Evolutionary conservation across 768 basidiomycete genomes (phyloP), one percentile per base, ranked within the genome.

Genomic region (Calocybe cyanea): DNA sequence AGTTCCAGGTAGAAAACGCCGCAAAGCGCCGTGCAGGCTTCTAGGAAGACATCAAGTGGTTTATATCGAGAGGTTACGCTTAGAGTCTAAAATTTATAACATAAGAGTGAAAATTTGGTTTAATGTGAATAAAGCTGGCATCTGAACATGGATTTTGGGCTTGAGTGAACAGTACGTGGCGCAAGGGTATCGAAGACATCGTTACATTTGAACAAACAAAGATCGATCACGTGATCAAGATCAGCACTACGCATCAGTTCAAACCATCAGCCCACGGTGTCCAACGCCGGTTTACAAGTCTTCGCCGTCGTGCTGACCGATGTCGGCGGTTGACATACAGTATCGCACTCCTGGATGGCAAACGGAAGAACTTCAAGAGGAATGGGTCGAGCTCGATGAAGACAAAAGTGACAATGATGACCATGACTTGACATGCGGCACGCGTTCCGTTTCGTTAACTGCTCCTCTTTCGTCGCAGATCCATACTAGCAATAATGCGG

Each of bases 341-440:
- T 47, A 56, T 10, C 28, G 46, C 34, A 45, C 44, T 15, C 89
- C 89, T 17, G 88, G 77, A 39, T 92, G 89, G 89, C 84, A 88
- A 62, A 91, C 90, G 1, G 87, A 89, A 43, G 92, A 94, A 60
- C 78, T 96, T 6, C 84, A 81, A 48, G 92, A 94, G 55, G 92
- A 94, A 70, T 96, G 92, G 92, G 72, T 88, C 48, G 89, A 92
- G 33, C 67, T 75, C 33, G 73, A 75, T 15, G 70, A 72, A 18
- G 68, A 67, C 2, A 66, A 69, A 39, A 64, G 65, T 37, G 59
- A 57, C 35, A 65, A 65, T 51, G 63, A 67, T 50, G 56, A 61
- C 51, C 60, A 66, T 61, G 61, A 69, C 55, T 51, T 68, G 57
- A 63, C 68, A 54, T 67, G 75, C 62, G 68, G 74, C 59, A 74